Evolutionary conservation across 2,329 filamentous ascomycete species (phyloP), one percentile per base, ranked within the genome.

Genomic region (Curvularia sp.): DNA sequence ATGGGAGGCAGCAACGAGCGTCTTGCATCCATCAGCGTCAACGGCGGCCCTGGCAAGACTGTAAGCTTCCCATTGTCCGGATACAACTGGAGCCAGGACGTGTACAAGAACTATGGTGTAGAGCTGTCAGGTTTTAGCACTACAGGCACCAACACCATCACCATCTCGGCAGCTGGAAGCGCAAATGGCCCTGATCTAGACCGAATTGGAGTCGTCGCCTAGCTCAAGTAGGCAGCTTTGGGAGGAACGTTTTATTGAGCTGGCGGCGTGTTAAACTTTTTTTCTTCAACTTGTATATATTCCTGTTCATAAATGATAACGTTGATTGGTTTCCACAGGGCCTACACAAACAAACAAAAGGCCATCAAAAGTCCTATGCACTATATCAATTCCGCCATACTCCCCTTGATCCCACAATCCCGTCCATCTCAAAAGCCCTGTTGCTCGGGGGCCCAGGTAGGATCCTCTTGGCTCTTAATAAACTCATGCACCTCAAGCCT

Each of bases 401-500:
- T 53, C 30, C 55, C 61, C 18, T 64, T 52, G 22, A 47, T 53
- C 5, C 26, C 49, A 30, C 49, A 31, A 18, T 65, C 58, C 39
- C 65, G 64, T 4, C 58, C 57, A 50, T 66, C 62, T 5, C 65
- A 65, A 4, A 69, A 60, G 1, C 66, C 72, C 60, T 81, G 78
- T 50, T 70, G 66, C 60, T 83, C 80, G 35, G 79, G 79, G 49
- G 77, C 80, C 86, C 86, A 88, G 2, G 60, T 72, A 6, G 82
- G 81, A 77, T 96, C 92, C 67, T 93, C 88, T 43, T 76, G 79
- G 74, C 90, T 93, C 24, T 80, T 73, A 30, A 96, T 79, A 4
- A 92, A 72, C 78, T 94, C 91, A 70, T 93, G 83, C 8, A 93
- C 85, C 24, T 84, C 78, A 63, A 94, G 74, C 65, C 86, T 83